These are phyloP conservation scores for Handroanthus guayacan DNA, from an alignment of 257 asterid genomes.

Conservation along the genomic window DNA sequence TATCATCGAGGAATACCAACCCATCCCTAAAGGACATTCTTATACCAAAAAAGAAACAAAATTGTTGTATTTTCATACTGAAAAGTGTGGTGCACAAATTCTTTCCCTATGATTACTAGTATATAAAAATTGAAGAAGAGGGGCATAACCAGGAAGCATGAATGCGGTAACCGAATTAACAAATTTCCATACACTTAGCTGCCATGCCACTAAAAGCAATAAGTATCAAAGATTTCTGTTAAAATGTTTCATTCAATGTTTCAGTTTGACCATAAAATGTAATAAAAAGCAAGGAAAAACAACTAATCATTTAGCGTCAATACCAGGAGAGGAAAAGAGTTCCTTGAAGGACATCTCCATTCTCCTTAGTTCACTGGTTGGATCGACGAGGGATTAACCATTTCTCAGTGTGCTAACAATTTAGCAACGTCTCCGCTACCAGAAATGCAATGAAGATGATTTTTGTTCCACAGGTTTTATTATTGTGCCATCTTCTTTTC, in stretches of 20 bases:
- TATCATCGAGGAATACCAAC: not conserved
- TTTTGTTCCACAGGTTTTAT: not conserved
- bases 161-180: not conserved
- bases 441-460: conserved; percentile 14
- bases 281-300: not conserved
- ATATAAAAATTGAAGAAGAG: not conserved
- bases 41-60: not conserved
- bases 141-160: not conserved
- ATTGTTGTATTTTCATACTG: not conserved
- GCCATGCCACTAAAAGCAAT: not conserved
- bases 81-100: not conserved
- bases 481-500: not conserved
- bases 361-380: not conserved
- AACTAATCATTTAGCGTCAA: not conserved
- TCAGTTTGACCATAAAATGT: not conserved
- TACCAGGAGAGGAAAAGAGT: not conserved
- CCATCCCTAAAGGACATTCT: not conserved
- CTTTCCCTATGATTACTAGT: not conserved
- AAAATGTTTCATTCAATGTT: not conserved
- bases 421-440: not conserved
- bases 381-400: not conserved
- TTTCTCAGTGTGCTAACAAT: not conserved
- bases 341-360: conserved; percentile 1
- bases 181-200: conserved; percentile 1
- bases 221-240: not conserved